Evolutionary conservation across 495 filamentous ascomycete genomes (phyloP).

Genomic region (Jackrogersella minutella): DNA sequence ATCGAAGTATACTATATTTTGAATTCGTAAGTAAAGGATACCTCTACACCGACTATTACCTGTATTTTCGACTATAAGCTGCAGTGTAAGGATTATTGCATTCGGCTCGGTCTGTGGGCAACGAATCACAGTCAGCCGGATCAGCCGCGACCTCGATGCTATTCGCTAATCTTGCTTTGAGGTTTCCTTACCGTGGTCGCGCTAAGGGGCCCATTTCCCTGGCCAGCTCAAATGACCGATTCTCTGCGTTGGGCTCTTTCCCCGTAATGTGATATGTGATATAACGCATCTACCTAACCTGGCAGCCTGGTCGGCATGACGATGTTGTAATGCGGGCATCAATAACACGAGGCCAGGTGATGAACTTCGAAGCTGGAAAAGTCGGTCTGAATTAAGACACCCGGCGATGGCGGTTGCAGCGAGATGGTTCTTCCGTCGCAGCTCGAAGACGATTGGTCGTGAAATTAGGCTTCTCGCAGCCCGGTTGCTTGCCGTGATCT

Average conservation of each 20-base stretch:
- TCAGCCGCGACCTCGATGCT: constrained; percentile 33
- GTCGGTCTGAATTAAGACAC: constrained; percentile 30
- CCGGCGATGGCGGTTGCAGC: constrained; percentile 17
- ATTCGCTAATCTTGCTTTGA: constrained; percentile 39
- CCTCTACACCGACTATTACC: constrained; percentile 39
- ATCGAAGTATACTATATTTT: constrained; percentile 15
- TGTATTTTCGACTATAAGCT: constrained; percentile 27
- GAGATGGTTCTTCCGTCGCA: constrained; percentile 21
- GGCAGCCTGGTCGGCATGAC: constrained; percentile 28
- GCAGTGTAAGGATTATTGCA: constrained; percentile 37
- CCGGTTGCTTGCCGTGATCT: constrained; percentile 36
- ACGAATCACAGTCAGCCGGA: constrained; percentile 35
- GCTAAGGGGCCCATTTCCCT: constrained; percentile 32
- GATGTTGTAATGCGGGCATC: constrained; percentile 26
- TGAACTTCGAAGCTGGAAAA: constrained; percentile 25
- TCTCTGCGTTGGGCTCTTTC: constrained; percentile 38
- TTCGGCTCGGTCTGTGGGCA: constrained; percentile 18
- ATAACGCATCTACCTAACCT: constrained; percentile 21
- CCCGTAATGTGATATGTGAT: constrained; percentile 37
- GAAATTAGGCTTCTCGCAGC: constrained; percentile 39
- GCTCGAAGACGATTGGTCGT: constrained; percentile 36
- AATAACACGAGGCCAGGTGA: constrained; percentile 24
- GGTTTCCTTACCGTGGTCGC: constrained; percentile 24
- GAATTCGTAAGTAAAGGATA: constrained; percentile 6
- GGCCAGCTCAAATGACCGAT: constrained; percentile 36